These are phyloP conservation scores for Colletotrichum neosansevieriae DNA, from an alignment of 2,329 filamentous ascomycete species.

Conservation along the genomic window DNA sequence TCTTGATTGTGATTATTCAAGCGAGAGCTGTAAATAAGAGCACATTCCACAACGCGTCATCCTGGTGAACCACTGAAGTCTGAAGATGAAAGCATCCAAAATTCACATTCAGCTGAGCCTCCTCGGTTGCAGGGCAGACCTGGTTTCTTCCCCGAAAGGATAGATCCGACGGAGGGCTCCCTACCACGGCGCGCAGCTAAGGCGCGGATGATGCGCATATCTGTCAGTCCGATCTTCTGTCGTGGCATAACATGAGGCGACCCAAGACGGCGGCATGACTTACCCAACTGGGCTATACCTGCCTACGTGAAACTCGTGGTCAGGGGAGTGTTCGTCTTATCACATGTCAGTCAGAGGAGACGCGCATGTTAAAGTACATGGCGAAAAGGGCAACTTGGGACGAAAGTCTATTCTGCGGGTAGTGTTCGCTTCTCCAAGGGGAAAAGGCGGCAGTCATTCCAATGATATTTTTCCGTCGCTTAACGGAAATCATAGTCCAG, in stretches of 20 bases:
- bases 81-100: no score
- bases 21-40: not conserved
- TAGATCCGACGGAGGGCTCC: not conserved
- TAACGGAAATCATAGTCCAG: not conserved
- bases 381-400: constrained; percentile 4
- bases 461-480: not conserved
- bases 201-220: not conserved
- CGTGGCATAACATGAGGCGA: not conserved
- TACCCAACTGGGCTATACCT: not conserved
- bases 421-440: not conserved
- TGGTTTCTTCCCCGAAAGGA: not conserved
- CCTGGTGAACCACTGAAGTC: no score
- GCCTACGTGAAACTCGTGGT: constrained; percentile 23
- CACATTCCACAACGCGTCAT: no score
- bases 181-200: not conserved
- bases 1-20: not conserved
- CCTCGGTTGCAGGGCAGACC: no score
- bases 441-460: not conserved
- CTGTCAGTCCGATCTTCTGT: not conserved
- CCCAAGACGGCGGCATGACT: constrained; percentile 9
- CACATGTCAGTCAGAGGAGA: not conserved
- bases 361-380: not conserved
- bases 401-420: constrained; percentile 25
- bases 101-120: no score
- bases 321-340: constrained; percentile 27